Evolutionary conservation across 2,329 filamentous ascomycete genomes (phyloP).

Genomic region (Penicillium sp.): DNA sequence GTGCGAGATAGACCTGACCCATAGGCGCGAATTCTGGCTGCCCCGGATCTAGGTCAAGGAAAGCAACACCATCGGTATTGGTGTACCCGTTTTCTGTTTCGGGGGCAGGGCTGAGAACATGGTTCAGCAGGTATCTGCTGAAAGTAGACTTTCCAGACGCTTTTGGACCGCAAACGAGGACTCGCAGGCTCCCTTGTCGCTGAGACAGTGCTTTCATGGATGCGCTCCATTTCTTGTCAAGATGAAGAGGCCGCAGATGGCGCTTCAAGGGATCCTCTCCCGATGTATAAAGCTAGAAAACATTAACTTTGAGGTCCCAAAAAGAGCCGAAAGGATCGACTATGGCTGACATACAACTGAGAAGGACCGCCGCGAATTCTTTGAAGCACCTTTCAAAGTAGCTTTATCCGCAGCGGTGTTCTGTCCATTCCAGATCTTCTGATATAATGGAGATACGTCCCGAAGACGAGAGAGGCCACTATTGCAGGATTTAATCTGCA

Average conservation of each 20-base stretch:
- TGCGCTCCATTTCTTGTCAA: constrained; percentile 46
- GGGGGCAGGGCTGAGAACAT: constrained; percentile 48
- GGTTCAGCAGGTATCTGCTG: constrained; percentile 56
- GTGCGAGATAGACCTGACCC: constrained; percentile 59
- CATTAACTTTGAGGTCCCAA: constrained; percentile 14
- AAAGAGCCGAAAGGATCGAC: background rate
- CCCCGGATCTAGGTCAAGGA: constrained; percentile 60
- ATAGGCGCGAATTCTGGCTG: constrained; percentile 61
- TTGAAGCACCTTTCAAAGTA: constrained; percentile 28
- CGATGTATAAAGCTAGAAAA: constrained; percentile 41
- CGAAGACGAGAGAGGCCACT: constrained; percentile 47
- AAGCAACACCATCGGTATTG: constrained; percentile 47
- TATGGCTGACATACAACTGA: constrained; percentile 37
- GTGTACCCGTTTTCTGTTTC: constrained; percentile 29
- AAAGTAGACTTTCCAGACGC: constrained; percentile 63
- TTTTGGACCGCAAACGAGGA: constrained; percentile 57
- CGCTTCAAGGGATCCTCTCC: constrained; percentile 44
- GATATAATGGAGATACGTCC: constrained; percentile 53
- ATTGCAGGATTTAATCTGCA: constrained; percentile 50
- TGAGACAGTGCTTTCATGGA: constrained; percentile 46
- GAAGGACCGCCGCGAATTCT: constrained; percentile 36
- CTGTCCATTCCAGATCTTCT: constrained; percentile 52
- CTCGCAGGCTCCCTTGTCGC: constrained; percentile 39
- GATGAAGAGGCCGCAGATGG: constrained; percentile 43
- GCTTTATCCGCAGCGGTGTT: constrained; percentile 34